Base-by-base conservation (phyloP, 495 filamentous ascomycete species). In the Xylaria bambusicola region DNA sequence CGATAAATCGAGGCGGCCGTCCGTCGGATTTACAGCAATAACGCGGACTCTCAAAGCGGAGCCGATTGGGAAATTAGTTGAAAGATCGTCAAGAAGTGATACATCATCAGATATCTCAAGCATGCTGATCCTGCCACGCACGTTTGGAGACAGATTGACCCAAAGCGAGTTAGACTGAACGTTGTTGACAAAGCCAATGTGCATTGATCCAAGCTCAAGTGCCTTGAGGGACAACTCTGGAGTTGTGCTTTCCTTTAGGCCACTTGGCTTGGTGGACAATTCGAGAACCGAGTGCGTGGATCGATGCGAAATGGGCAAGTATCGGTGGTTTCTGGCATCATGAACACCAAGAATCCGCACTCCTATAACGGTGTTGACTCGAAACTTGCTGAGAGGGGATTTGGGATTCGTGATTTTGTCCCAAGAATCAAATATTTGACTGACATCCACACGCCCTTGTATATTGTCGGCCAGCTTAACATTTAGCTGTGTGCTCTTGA, bases 401-500 rank as follows among this genome's bases (percentile, higher is more conserved):
- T 93, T 96, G 36, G 83, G 84, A 58, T 96, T 86, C 53, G 84
- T 80, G 67, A 98, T 91, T 31, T 91, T 86, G 29, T 94, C 89
- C 86, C 88, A 96, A 2, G 79, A 79, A 69, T 97, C 90, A 67
- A 92, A 98, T 33, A 92, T 67, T 65, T 97, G 91, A 10, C 93
- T 94, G 0, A 93, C 82, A 67, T 96, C 92, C 46, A 98, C 86
- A 20, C 94, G 89, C 20, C 93, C 94, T 70, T 93, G 90, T 35
- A 97, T 79, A 66, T 92, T 92, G 66, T 96, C 91, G 41, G 91
- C 91, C 56, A 98, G 80, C 58, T 88, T 84, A 18, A 98, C 91
- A 64, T 97, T 97, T 52, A 98, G 75, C 67, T 98, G 94, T 0
- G 92, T 97, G 29, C 85, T 85, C 71, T 94, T 96, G 61, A 96